Base-by-base conservation (phyloP, 257 asterid species). In the Voacanga thouarsii region DNA sequence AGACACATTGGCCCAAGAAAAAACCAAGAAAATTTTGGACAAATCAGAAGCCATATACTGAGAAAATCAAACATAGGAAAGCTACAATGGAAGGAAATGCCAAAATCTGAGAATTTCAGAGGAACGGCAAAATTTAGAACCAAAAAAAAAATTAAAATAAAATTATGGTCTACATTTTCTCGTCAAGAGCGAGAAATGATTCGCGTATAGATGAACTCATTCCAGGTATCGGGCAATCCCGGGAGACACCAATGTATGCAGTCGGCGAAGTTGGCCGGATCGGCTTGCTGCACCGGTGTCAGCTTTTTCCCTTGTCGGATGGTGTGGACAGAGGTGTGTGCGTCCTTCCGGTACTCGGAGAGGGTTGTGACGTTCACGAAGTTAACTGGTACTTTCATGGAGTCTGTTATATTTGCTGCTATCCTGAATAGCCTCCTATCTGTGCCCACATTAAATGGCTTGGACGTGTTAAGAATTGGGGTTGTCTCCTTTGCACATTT, bases 221-320 rank as follows among this genome's bases (percentile, higher is more conserved):
- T 92, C 97, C 97, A 92, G 0, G 88, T 87, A 47, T 90, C 97
- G 8, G 96, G 97, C 83, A 92, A 71, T 1, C 97, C 96, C 0
- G 96, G 97, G 19, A 92, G 91, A 79, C 97, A 92, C 97, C 97
- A 92, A 26, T 92, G 97, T 30, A 92, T 92, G 78, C 96, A 92
- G 49, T 92, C 96, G 3, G 97, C 93, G 19, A 64, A 92, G 2
- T 86, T 88, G 47, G 84, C 79, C 1, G 92, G 96, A 72, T 92
- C 92, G 5, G 92, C 89, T 78, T 90, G 87, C 41, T 92, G 94
- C 70, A 90, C 92, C 1, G 87, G 79, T 2, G 88, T 88, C 12
- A 92, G 69, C 85, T 90, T 86, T 72, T 88, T 86, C 4, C 97
- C 97, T 12, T 92, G 94, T 0, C 97, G 88, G 60, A 87, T 89